phyloP scores from a whole-genome alignment of 2,329 filamentous ascomycete genomes.

The Clonostachys byssicola region DNA sequence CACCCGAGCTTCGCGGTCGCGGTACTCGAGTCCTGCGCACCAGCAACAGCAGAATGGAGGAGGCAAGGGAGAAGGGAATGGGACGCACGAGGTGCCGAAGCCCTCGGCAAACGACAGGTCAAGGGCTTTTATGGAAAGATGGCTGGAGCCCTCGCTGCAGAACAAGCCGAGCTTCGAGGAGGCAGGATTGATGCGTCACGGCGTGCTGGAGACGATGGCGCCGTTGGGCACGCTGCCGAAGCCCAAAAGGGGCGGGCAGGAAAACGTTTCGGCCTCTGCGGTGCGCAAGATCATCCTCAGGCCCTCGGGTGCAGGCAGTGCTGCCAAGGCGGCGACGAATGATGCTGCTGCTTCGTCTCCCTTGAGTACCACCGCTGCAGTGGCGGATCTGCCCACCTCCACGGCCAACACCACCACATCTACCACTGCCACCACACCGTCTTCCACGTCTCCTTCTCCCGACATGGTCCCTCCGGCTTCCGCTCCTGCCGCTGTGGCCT shows the following conservation, averaged over 20 bases:
- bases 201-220: constrained; percentile 80
- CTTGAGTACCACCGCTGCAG: neutral
- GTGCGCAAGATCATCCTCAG: constrained; percentile 43
- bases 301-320: constrained; percentile 19
- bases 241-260: constrained; percentile 30
- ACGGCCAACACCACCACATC: neutral
- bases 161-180: constrained; percentile 74
- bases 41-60: constrained; percentile 4
- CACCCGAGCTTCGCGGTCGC: constrained; percentile 48
- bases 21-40: constrained; percentile 50
- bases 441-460: neutral
- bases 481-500: too few relatives aligned
- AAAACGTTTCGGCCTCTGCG: constrained; percentile 15
- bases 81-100: constrained; percentile 30
- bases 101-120: constrained; percentile 28
- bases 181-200: constrained; percentile 66
- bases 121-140: constrained; percentile 47
- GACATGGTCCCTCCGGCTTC: too few relatives aligned
- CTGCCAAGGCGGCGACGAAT: constrained; percentile 12
- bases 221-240: constrained; percentile 72
- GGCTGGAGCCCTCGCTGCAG: constrained; percentile 56
- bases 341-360: constrained; percentile 8
- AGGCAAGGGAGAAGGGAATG: constrained; percentile 16
- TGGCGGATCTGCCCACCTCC: neutral
- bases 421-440: neutral